phyloP scores from a whole-genome alignment of 2,329 filamentous ascomycete species.

The Fusarium musae region DNA sequence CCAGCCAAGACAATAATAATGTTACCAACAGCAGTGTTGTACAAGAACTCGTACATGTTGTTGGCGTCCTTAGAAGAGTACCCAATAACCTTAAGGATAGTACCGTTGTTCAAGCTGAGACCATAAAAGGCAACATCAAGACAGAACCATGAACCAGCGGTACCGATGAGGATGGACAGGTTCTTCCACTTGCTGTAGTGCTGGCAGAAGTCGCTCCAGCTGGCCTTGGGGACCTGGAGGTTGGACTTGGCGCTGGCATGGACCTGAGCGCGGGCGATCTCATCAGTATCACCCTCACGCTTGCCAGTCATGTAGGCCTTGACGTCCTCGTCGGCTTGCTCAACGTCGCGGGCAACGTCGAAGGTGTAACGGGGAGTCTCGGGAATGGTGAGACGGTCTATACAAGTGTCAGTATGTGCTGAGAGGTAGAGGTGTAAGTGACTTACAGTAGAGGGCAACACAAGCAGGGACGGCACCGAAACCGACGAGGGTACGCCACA shows the following conservation, averaged over 20 bases:
- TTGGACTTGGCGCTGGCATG: constrained; percentile 63
- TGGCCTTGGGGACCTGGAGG: constrained; percentile 75
- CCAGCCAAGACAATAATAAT: constrained; percentile 82
- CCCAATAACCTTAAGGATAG: constrained; percentile 77
- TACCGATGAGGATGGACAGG: constrained; percentile 78
- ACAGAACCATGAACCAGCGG: constrained; percentile 86
- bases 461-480: constrained; percentile 84
- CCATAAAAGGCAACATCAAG: constrained; percentile 72
- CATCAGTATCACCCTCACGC: constrained; percentile 71
- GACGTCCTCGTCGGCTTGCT: constrained; percentile 78
- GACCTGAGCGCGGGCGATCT: constrained; percentile 70
- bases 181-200: constrained; percentile 80
- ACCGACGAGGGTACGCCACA: constrained; percentile 85
- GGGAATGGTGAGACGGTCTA: constrained; percentile 78
- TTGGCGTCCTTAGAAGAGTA: constrained; percentile 63
- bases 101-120: constrained; percentile 79
- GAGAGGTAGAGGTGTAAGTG: not conserved
- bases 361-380: constrained; percentile 92
- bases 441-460: constrained; percentile 78
- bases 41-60: constrained; percentile 75
- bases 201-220: constrained; percentile 74
- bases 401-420: not conserved
- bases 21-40: constrained; percentile 82
- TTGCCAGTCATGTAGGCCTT: constrained; percentile 78
- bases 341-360: constrained; percentile 78